Base-by-base conservation (phyloP, 345 rosid species). In the Gossypium longicalyx region DNA sequence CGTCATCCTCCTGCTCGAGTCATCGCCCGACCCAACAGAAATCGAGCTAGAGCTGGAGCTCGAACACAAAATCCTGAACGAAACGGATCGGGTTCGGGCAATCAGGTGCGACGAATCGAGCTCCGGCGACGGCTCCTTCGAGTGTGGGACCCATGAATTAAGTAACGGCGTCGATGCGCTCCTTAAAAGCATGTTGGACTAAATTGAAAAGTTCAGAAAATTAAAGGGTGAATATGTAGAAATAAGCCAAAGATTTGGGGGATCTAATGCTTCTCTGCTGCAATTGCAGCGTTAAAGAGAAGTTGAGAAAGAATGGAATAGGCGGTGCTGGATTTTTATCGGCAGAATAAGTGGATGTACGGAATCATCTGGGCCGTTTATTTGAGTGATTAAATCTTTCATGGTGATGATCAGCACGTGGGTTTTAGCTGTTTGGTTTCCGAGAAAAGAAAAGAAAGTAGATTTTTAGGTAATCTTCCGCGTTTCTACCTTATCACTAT, bases 131-230 rank as follows among this genome's bases (percentile, higher is more conserved):
- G 85, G 62, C 11, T 92, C 97, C 67, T 81, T 88, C 52, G 82
- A 71, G 61, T 83, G 85, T 4, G 87, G 84, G 6, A 79, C 63
- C 91, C 91, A 80, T 9, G 99, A 85, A 27, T 88, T 87, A 17
- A 88, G 84, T 41, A 92, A 0, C 20, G 99, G 98, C 34, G 91
- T 88, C 25, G 99, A 95, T 15, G 97, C 80, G 75, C 94, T 90
- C 12, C 98, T 81, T 17, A 95, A 72, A 58, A 92, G 91, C 98
- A 95, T 92, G 38, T 29, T 25, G 44, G 12, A 15, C 41, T 17
- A 60, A 73, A 20, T 61, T 12, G 17, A 47, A 19, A 11, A 2
- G 27, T 23, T 12, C 1, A 2, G 16, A 27, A 70, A 27, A 52
- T 17, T 27, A 9, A 51, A 69, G 10, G 64, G 25, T 1, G 7